Evolutionary conservation across 176 grass and related monocot genomes (phyloP).

Genomic region (Sorghum bicolor): DNA sequence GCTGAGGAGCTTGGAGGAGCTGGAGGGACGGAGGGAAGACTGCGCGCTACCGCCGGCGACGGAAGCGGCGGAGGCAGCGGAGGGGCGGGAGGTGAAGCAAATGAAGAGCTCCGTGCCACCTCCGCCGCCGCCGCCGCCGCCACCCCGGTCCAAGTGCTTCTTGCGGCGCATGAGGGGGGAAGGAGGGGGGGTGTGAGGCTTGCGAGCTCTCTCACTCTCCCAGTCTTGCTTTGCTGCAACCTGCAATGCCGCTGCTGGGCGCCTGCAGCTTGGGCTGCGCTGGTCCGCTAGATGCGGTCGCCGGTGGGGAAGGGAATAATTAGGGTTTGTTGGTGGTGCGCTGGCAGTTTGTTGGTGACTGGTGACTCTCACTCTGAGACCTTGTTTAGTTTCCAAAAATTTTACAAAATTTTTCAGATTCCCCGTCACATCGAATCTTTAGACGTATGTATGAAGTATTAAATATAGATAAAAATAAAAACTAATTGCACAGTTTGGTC

Average conservation of each 20-base stretch:
- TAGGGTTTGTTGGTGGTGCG: conserved; percentile 43
- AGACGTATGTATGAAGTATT: too few relatives aligned
- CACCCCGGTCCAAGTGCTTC: conserved; percentile 47
- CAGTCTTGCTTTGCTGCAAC: neutral
- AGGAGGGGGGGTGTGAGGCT: neutral
- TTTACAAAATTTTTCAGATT: too few relatives aligned
- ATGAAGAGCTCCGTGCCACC: conserved; percentile 63
- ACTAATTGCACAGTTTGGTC: too few relatives aligned
- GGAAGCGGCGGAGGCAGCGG: conserved; percentile 35
- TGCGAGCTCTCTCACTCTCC: neutral
- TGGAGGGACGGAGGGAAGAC: conserved; percentile 27
- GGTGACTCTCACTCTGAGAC: neutral
- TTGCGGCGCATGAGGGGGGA: conserved; percentile 53
- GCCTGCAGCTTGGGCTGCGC: neutral
- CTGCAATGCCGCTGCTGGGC: neutral
- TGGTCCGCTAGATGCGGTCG: conserved; percentile 17
- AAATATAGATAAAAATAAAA: too few relatives aligned
- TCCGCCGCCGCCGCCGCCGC: conserved; percentile 47
- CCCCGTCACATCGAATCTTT: too few relatives aligned
- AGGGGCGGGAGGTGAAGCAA: conserved; percentile 67
- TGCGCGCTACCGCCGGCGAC: conserved; percentile 5
- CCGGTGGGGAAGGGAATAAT: conserved; percentile 24
- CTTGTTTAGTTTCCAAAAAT: too few relatives aligned
- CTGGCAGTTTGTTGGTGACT: neutral
- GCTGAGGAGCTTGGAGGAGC: conserved; percentile 63